Conservation (phyloP, 2,329 filamentous ascomycete species). For the Sporothrix luriei region DNA sequence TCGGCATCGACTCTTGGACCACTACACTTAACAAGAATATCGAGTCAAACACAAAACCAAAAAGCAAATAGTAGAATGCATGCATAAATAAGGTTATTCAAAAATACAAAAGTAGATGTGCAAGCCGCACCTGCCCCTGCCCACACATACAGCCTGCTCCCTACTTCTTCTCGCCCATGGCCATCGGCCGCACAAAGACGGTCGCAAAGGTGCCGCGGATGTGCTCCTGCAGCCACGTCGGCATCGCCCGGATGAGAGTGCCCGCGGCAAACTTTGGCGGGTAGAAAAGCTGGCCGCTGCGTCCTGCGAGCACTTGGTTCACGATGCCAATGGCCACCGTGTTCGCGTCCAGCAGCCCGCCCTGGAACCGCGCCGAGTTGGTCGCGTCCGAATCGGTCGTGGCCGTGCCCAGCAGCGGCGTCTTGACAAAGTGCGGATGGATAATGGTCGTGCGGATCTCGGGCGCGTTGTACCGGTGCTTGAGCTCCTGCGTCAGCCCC, state of each 20-base stretch:
- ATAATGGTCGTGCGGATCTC: constrained; percentile 57
- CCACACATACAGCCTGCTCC: neutral
- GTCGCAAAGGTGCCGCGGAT: constrained; percentile 11
- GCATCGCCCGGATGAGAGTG: constrained; percentile 54
- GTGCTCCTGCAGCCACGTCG: constrained; percentile 40
- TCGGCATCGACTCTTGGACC: too few species aligned
- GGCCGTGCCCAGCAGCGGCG: constrained; percentile 44
- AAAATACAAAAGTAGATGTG: too few species aligned
- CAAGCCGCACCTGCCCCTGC: neutral
- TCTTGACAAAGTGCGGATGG: constrained; percentile 32
- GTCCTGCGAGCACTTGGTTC: constrained; percentile 59
- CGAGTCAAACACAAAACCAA: too few species aligned
- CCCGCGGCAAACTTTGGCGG: constrained; percentile 51
- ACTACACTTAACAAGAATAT: too few species aligned
- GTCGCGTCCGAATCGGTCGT: constrained; percentile 47
- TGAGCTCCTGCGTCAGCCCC: constrained; percentile 61
- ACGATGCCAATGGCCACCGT: constrained; percentile 67
- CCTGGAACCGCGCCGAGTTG: constrained; percentile 61
- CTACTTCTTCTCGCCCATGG: constrained; percentile 8
- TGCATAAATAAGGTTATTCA: neutral
- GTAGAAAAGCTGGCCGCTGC: constrained; percentile 59
- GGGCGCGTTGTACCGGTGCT: constrained; percentile 62
- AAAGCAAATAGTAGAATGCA: neutral
- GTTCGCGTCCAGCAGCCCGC: constrained; percentile 59
- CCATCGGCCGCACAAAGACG: constrained; percentile 9